These are phyloP conservation scores for Amphibolis antarctica DNA, from an alignment of 106 monocot species.

Conservation along the genomic window DNA sequence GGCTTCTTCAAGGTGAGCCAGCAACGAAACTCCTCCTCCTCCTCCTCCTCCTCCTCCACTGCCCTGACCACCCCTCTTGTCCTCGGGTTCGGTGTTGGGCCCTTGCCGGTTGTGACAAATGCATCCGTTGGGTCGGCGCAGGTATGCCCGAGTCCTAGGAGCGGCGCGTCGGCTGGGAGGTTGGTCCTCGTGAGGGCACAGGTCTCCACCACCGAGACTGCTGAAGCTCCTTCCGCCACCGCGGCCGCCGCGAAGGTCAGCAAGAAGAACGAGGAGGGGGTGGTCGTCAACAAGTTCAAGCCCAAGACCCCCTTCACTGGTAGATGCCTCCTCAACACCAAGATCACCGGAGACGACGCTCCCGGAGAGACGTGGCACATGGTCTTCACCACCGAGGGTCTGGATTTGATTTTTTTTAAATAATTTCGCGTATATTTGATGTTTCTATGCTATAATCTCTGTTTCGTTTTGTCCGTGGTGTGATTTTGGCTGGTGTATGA, in stretches of 20 bases:
- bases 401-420: neutral
- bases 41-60: too few species aligned
- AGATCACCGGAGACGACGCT: slow-evolving; percentile 92
- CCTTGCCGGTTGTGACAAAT: too few species aligned
- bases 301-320: slow-evolving; percentile 68
- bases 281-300: slow-evolving; percentile 72
- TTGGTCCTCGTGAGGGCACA: slow-evolving; percentile 6
- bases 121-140: too few species aligned
- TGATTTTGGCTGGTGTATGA: too few species aligned
- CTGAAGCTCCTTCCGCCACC: too few species aligned
- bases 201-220: slow-evolving; percentile 24
- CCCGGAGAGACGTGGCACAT: slow-evolving; percentile 98
- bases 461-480: neutral
- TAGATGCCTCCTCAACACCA: slow-evolving; percentile 86
- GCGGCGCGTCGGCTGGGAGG: too few species aligned
- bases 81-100: too few species aligned
- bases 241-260: slow-evolving; percentile 43
- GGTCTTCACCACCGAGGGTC: slow-evolving; percentile 94
- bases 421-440: neutral
- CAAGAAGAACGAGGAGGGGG: slow-evolving; percentile 80
- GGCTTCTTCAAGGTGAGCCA: slow-evolving; percentile 27
- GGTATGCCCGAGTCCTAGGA: too few species aligned
- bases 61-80: too few species aligned
- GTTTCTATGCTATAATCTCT: neutral
- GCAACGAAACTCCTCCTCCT: too few species aligned